Evolutionary conservation across 257 asterid genomes (phyloP), one percentile per base, ranked within the genome.

Genomic region (Cinchona pubescens): DNA sequence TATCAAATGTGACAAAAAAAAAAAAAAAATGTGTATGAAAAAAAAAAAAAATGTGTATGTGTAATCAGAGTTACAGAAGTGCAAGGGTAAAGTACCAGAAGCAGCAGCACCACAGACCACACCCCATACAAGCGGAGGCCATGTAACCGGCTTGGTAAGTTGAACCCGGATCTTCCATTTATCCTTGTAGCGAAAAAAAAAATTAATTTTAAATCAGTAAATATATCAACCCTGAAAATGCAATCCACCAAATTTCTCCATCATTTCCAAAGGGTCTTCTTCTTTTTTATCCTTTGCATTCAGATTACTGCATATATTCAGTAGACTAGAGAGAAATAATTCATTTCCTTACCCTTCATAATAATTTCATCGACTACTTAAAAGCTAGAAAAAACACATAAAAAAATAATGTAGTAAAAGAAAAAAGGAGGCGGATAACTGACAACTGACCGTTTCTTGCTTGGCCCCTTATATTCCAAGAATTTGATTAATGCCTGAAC

Each of bases 81-180:
- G 66, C 46, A 40, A 62, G 35, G 53, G 76, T n/a, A n/a, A 45
- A 77, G 61, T 86, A 94, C 98, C 98, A 7, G 98, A 94, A 38
- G 98, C 97, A 60, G 98, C 97, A 81, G 98, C 98, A 64, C 98
- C 98, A 79, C 98, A 94, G 75, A 92, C 98, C 76, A 94, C 93
- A 30, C 98, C 98, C 97, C 98, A 94, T 53, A 94, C 55, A 76
- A 94, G 97, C 29, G 97, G 98, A 75, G 98, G 98, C 98, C 98
- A 92, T 63, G 98, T 94, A 68, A 94, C 96, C 25, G 97, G 97
- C 81, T 94, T 94, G n/a, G 87, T 92, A 67, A 94, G 96, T 79
- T 94, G 98, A 82, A 94, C 87, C 69, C 96, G 90, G 58, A 94
- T 94, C 82, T 90, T 94, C 98, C 97, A 94, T 81, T 72, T 94